These are phyloP conservation scores for Pleurotus djamor DNA, from an alignment of 768 basidiomycete species.

Conservation along the genomic window DNA sequence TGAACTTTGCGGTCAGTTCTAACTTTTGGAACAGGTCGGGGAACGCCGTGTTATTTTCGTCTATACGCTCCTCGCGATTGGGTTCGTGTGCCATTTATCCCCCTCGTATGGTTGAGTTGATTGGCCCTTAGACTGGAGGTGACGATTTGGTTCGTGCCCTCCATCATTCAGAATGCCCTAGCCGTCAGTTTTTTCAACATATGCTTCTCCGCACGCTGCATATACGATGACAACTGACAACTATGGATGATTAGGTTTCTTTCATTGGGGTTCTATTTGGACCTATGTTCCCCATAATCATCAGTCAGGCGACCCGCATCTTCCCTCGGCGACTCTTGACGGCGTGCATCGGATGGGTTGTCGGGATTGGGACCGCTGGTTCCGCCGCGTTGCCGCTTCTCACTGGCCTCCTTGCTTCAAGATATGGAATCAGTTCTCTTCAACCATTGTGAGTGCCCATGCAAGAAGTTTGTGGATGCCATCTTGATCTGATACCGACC, in stretches of 20 bases:
- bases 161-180: conserved; percentile 47
- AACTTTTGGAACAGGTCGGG: conserved; percentile 21
- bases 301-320: conserved; percentile 29
- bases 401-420: conserved; percentile 39
- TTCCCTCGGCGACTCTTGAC: conserved; percentile 31
- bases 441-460: conserved; percentile 46
- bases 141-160: conserved; percentile 52
- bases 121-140: conserved; percentile 30
- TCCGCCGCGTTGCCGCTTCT: conserved; percentile 43
- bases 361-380: conserved; percentile 49
- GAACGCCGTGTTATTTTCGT: conserved; percentile 27
- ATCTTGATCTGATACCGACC: background rate
- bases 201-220: background rate
- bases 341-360: conserved; percentile 47
- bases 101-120: background rate
- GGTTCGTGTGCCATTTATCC: conserved; percentile 14
- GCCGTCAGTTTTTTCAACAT: conserved; percentile 24
- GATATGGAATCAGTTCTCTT: conserved; percentile 39
- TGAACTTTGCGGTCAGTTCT: background rate
- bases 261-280: conserved; percentile 51
- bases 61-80: conserved; percentile 31
- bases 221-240: background rate
- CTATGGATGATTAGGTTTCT: conserved; percentile 24
- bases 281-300: conserved; percentile 49
- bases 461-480: background rate